Conservation (phyloP, 345 rosid species). For the Gossypium turneri region DNA sequence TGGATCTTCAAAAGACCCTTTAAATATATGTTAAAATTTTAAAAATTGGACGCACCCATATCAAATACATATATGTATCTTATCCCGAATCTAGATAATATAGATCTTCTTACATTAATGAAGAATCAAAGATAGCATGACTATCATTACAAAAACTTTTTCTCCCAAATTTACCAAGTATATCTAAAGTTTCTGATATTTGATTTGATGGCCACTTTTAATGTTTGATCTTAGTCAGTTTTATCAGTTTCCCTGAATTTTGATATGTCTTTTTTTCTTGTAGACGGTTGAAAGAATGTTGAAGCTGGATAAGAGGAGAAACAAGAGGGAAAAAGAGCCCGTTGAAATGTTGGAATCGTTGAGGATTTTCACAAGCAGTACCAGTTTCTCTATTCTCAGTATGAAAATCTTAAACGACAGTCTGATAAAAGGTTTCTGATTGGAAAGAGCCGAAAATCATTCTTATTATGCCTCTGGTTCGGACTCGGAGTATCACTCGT, state of each 20-base stretch:
- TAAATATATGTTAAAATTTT: too few relatives aligned
- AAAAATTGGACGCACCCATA: too few relatives aligned
- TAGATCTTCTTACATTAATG: too few relatives aligned
- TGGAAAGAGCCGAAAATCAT: conserved; percentile 43
- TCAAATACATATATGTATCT: too few relatives aligned
- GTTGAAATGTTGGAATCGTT: conserved; percentile 50
- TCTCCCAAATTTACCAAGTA: too few relatives aligned
- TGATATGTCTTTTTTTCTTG: conserved; percentile 18
- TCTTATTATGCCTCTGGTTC: conserved; percentile 72
- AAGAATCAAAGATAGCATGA: too few relatives aligned
- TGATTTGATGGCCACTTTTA: too few relatives aligned
- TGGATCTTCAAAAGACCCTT: not conserved
- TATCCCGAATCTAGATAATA: too few relatives aligned
- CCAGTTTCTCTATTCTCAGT: conserved; percentile 52
- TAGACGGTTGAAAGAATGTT: conserved; percentile 72
- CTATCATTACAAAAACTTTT: too few relatives aligned
- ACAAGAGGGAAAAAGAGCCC: conserved; percentile 40
- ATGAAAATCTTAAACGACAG: conserved; percentile 66
- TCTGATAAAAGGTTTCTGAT: conserved; percentile 50
- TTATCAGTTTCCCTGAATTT: not conserved
- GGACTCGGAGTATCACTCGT: conserved; percentile 39
- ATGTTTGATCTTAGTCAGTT: too few relatives aligned
- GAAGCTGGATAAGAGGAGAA: conserved; percentile 54
- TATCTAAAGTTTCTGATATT: too few relatives aligned
- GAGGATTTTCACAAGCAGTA: conserved; percentile 68